Evolutionary conservation across 495 filamentous ascomycete species (phyloP), one percentile per base, ranked within the genome.

Genomic region (Collariella sp.): DNA sequence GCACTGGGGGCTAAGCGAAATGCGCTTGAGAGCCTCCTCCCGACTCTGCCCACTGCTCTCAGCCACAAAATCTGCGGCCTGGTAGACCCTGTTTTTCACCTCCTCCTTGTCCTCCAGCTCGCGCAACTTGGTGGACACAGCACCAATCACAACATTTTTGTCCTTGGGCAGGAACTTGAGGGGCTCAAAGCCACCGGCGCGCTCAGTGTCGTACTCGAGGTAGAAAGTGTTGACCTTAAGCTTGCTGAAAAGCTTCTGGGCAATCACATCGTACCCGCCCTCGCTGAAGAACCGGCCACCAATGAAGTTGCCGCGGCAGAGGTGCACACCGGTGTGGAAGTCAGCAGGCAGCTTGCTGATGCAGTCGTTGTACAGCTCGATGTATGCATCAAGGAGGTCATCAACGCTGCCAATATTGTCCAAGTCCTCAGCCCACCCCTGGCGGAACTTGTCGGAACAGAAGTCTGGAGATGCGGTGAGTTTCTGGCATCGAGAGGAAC

Each of bases 301-400:
- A 61, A 87, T 81, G 68, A 89, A 89, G 73, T 90, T 93, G 45
- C 87, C 87, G 46, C 85, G 80, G 76, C 87, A 89, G 46, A 90
- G 72, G 62, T 90, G 87, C 5, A 91, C 81, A 52, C 86, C 87
- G 18, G 86, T 74, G 70, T 88, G 84, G 67, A 88, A 76, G 58
- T 88, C 83, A n/a, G 75, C 67, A 0, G 83, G 81, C 3, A 80
- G 73, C 43, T 78, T 72, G 59, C 78, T 70, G 67, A 89, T 75
- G 66, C 77, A 79, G 68, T 83, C 81, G 65, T 90, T 91, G 76
- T 91, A 89, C 52, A 86, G 76, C 54, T 75, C 73, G 68, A 91
- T 85, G 68, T 90, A 90, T 31, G 81, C 78, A 52, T 87, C 82
- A 41, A 91, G 78, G 43, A 87, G 77, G 46, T 81, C 77, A 24